Percentiles rank a stretch among this genome's conserved stretches.
These are phyloP conservation scores for Asterella californica DNA, from an alignment of 225 moss, liverwort and hornwort genomes.

Conservation along the genomic window DNA sequence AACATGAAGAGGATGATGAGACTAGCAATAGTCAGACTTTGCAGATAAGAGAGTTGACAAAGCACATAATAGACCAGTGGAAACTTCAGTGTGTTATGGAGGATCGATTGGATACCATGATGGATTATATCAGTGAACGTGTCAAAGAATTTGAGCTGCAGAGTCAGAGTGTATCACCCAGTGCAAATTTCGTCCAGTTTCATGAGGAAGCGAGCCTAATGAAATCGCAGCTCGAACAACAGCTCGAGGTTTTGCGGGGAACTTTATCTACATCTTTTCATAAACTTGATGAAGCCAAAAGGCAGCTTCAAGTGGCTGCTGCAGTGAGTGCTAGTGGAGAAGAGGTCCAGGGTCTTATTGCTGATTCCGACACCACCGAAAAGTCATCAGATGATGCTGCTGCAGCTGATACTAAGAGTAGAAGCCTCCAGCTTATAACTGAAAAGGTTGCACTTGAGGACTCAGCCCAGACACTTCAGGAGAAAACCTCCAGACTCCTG, in stretches of 20 bases:
- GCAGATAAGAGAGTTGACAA: constrained; percentile 22
- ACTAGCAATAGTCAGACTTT: neutral
- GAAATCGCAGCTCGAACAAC: constrained; percentile 44
- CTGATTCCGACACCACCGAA: neutral
- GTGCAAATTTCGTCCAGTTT: constrained; percentile 31
- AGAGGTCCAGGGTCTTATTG: neutral
- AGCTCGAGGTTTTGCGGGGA: constrained; percentile 40
- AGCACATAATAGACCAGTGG: constrained; percentile 40
- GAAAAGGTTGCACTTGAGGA: constrained; percentile 41
- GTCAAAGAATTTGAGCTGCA: constrained; percentile 35
- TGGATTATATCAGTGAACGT: constrained; percentile 37
- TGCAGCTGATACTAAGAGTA: neutral
- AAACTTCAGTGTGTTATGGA: constrained; percentile 38
- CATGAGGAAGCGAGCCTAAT: constrained; percentile 45
- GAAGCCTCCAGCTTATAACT: constrained; percentile 17
- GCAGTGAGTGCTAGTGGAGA: neutral
- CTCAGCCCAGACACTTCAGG: constrained; percentile 40
- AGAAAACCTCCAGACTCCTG: constrained; percentile 39
- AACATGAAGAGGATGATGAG: constrained; percentile 5
- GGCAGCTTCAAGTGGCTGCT: constrained; percentile 1
- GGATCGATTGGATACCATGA: constrained; percentile 43
- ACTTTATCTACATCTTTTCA: constrained; percentile 29
- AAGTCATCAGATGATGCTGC: neutral
- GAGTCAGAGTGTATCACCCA: constrained; percentile 13
- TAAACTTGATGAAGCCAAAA: constrained; percentile 30